Evolutionary conservation across 768 basidiomycete species (phyloP).

Genomic region (Termitomyces sp.): DNA sequence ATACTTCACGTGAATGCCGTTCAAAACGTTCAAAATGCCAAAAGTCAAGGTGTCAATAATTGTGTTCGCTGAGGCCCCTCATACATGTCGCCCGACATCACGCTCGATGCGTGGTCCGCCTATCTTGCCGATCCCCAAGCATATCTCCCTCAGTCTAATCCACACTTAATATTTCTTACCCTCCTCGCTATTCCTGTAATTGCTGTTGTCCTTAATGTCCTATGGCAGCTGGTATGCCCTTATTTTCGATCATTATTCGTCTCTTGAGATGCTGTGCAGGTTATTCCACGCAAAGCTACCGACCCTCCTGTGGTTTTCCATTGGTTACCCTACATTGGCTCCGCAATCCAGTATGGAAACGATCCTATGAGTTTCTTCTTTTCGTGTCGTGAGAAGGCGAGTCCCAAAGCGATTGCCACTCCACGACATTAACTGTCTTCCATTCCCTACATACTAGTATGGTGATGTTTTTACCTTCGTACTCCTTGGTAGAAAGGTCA

Average conservation of each 20-base stretch:
- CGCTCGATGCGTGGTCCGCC: slow-evolving; percentile 38
- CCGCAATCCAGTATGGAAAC: slow-evolving; percentile 83
- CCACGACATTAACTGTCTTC: not conserved
- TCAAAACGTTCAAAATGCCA: too few relatives aligned
- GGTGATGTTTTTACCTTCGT: slow-evolving; percentile 97
- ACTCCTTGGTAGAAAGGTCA: slow-evolving; percentile 82
- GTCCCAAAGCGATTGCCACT: slow-evolving; percentile 4
- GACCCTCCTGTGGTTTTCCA: slow-evolving; percentile 92
- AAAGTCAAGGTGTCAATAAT: too few relatives aligned
- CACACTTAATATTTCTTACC: slow-evolving; percentile 35
- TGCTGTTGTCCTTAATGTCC: slow-evolving; percentile 64
- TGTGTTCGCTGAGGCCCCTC: too few relatives aligned
- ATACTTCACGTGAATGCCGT: too few relatives aligned
- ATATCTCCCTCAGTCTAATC: slow-evolving; percentile 27
- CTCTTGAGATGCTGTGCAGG: slow-evolving; percentile 27
- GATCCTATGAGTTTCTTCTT: slow-evolving; percentile 90
- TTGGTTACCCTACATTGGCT: slow-evolving; percentile 86
- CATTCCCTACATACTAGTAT: slow-evolving; percentile 50
- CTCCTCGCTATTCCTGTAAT: slow-evolving; percentile 66
- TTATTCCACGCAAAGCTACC: slow-evolving; percentile 60
- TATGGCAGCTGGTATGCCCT: slow-evolving; percentile 70
- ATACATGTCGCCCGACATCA: slow-evolving; percentile 40
- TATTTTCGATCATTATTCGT: not conserved
- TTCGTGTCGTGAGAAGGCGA: slow-evolving; percentile 69
- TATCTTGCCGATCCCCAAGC: slow-evolving; percentile 36